Conservation (phyloP, 495 filamentous ascomycete species). For the Penicillium ochrochloron region DNA sequence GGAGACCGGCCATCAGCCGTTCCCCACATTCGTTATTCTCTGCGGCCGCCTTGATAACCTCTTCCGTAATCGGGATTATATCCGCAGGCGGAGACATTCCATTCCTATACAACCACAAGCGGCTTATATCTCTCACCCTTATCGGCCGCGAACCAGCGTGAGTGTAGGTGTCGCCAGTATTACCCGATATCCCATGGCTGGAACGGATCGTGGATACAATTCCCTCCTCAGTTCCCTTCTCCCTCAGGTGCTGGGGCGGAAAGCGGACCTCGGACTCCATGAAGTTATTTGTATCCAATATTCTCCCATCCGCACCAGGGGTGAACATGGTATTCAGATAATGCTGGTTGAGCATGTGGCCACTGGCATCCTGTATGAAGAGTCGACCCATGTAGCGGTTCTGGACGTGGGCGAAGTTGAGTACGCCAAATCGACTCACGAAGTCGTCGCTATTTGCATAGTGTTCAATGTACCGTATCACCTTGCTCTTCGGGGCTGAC, state of each 20-base stretch:
- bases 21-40: too few relatives aligned
- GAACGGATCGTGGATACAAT: too few relatives aligned
- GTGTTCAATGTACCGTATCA: constrained; percentile 71
- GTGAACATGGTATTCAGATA: constrained; percentile 72
- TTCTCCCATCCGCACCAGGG: not conserved
- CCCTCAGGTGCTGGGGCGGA: not conserved
- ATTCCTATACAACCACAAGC: not conserved
- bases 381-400: constrained; percentile 69
- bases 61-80: too few relatives aligned
- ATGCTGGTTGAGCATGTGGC: constrained; percentile 74
- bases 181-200: too few relatives aligned
- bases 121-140: not conserved
- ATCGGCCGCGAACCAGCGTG: not conserved
- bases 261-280: not conserved
- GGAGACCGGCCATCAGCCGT: too few relatives aligned
- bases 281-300: not conserved
- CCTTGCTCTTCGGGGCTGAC: constrained; percentile 34
- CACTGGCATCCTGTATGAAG: constrained; percentile 61
- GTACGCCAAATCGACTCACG: constrained; percentile 71
- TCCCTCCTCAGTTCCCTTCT: too few relatives aligned
- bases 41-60: too few relatives aligned
- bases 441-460: constrained; percentile 77
- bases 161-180: too few relatives aligned
- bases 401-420: constrained; percentile 57
- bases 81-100: not conserved